phyloP scores from a whole-genome alignment of 164 flowering plant species.

The Akebia trifoliata region DNA sequence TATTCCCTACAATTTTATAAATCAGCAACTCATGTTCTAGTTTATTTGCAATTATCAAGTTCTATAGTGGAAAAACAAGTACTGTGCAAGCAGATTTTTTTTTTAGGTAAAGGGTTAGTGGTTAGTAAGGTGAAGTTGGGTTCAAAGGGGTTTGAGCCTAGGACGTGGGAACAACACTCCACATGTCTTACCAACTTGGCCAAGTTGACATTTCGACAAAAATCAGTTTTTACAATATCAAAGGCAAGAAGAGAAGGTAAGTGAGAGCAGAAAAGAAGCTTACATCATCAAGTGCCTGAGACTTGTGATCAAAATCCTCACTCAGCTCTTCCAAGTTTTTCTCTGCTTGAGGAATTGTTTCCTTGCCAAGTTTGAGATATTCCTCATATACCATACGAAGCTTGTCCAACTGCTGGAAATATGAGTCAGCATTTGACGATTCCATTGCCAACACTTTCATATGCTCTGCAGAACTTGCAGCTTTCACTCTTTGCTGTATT shows the following conservation, averaged over 20 bases:
- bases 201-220: no score
- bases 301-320: constrained; percentile 67
- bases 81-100: no score
- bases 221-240: no score
- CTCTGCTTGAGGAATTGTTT: constrained; percentile 67
- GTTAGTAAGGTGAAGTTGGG: no score
- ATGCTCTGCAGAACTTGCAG: constrained; percentile 72
- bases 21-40: no score
- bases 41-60: no score
- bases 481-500: constrained; percentile 83
- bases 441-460: constrained; percentile 66
- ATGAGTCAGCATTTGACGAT: constrained; percentile 67
- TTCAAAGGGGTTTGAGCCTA: no score
- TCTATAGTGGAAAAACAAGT: no score
- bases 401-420: constrained; percentile 85
- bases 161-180: no score
- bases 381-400: constrained; percentile 81
- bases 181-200: no score
- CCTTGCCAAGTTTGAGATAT: constrained; percentile 62
- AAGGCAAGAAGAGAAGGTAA: not conserved
- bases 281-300: constrained; percentile 93
- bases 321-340: constrained; percentile 47
- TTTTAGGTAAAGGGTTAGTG: no score
- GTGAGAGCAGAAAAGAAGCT: constrained; percentile 11
- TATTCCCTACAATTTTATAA: no score